Evolutionary conservation across 805 yeast species (phyloP), one percentile per base, ranked within the genome.

Genomic region (Isabelozyma gotoi): DNA sequence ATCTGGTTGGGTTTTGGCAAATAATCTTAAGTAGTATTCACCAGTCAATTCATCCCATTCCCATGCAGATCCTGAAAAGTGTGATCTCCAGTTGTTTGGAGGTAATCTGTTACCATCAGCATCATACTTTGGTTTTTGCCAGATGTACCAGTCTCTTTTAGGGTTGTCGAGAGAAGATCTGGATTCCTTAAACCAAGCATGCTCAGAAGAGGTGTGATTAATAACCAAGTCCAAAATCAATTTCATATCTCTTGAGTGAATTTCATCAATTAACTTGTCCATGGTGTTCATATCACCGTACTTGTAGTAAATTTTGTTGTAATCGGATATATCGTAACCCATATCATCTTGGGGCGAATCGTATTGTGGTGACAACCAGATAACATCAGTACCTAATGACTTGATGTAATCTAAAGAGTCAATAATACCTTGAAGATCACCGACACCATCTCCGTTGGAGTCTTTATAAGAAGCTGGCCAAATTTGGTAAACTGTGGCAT

Each of bases 381-480:
- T 59, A 14, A 71, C 70, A 39, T 74, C 78, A 12, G 63, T 67
- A 5, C 79, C 79, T 27, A 76, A 59, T 27, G 56, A 57, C 53
- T 73, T 68, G 59, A 77, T 54, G 54, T 77, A 74, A 57, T 73
- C 79, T 48, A 77, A 57, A 24, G 70, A 65, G 19, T 73, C 65
- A 47, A 72, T 62, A 45, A 77, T 71, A 17, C 81, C 82, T 24
- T 63, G 68, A 42, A 77, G 51, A 53, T 77, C 81, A 21, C 82
- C 81, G 40, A 73, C 55, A 38, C 82, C 82, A 52, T 76, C 81
- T 27, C 74, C 74, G 48, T 77, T 74, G 38, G 77, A 67, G 59
- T 77, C 82, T 50, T 74, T 72, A 65, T 67, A 77, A 34, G 78
- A 71, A 19, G 81, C 80, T 6, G 81, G 82, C 68, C 77, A 77